Evolutionary conservation across 2,329 filamentous ascomycete genomes (phyloP).

Genomic region (Bisporella sp.): DNA sequence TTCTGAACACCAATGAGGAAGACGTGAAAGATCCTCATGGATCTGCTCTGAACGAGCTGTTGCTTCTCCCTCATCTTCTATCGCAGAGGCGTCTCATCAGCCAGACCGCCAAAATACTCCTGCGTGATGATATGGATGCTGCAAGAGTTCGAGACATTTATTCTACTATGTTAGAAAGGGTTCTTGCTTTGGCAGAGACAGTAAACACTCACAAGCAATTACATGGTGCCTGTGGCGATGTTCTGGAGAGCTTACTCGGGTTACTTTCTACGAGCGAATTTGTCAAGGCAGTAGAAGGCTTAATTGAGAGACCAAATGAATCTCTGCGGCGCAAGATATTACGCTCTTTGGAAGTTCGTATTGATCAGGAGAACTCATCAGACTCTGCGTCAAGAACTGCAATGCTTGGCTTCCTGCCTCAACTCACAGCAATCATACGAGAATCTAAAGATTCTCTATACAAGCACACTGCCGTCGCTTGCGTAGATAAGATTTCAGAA

Average conservation of each 20-base stretch:
- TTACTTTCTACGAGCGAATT: constrained; percentile 84
- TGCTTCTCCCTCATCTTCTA: constrained; percentile 50
- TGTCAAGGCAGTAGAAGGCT: constrained; percentile 75
- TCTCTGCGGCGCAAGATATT: constrained; percentile 74
- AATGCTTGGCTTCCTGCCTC: constrained; percentile 72
- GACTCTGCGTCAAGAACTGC: constrained; percentile 62
- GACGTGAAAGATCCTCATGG: constrained; percentile 38
- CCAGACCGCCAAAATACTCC: constrained; percentile 50
- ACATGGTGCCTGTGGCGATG: constrained; percentile 55
- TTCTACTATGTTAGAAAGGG: constrained; percentile 58
- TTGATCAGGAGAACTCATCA: constrained; percentile 64
- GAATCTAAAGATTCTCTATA: constrained; percentile 66
- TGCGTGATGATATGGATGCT: constrained; percentile 57
- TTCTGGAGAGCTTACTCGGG: constrained; percentile 73
- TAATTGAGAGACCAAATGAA: constrained; percentile 70
- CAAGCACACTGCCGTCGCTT: constrained; percentile 80
- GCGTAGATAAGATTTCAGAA: constrained; percentile 87
- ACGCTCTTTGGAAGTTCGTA: constrained; percentile 71
- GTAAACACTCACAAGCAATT: constrained; percentile 50
- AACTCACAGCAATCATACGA: constrained; percentile 69
- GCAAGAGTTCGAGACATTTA: constrained; percentile 64
- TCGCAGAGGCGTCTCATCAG: constrained; percentile 49
- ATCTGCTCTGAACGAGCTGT: constrained; percentile 47
- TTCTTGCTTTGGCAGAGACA: constrained; percentile 58
- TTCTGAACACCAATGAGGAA: constrained; percentile 56